These are phyloP conservation scores for Pleurotus citrinopileatus DNA, from an alignment of 768 basidiomycete genomes.

Conservation along the genomic window DNA sequence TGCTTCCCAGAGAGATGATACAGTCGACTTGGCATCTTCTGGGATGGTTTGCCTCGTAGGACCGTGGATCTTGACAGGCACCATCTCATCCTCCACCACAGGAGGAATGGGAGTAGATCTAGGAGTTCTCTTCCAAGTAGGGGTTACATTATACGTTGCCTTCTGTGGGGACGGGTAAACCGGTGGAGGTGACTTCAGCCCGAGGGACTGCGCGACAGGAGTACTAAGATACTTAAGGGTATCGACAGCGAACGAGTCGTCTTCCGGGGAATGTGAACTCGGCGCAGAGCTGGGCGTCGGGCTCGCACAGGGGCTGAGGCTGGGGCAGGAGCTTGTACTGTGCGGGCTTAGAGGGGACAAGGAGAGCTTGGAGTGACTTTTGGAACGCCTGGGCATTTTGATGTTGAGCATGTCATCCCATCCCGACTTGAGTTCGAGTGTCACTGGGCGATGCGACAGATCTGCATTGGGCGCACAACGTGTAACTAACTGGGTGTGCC, in stretches of 20 bases:
- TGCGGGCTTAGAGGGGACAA: background rate
- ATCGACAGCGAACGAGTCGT: conserved; percentile 39
- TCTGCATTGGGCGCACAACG: background rate
- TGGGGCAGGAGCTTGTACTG: conserved; percentile 12
- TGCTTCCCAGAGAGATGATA: conserved; percentile 35
- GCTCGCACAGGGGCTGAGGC: conserved; percentile 23
- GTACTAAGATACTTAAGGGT: conserved; percentile 45
- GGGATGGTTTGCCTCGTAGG: conserved; percentile 23
- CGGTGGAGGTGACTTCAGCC: conserved; percentile 26
- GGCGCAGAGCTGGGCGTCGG: conserved; percentile 14
- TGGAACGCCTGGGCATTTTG: conserved; percentile 23
- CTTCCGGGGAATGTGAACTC: conserved; percentile 23
- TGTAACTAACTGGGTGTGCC: background rate
- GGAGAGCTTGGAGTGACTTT: conserved; percentile 1
- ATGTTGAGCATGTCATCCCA: conserved; percentile 47
- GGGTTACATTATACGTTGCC: conserved; percentile 2
- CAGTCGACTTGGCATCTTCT: conserved; percentile 30
- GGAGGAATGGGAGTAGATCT: background rate
- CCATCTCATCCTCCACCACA: background rate
- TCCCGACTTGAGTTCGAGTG: conserved; percentile 40
- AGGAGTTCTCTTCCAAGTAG: background rate
- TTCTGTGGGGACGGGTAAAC: conserved; percentile 6
- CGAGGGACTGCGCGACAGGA: conserved; percentile 39
- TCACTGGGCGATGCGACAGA: background rate
- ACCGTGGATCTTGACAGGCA: conserved; percentile 2